These are phyloP conservation scores for Aquilaria agallochum DNA, from an alignment of 441 rosid genomes.

Conservation along the genomic window DNA sequence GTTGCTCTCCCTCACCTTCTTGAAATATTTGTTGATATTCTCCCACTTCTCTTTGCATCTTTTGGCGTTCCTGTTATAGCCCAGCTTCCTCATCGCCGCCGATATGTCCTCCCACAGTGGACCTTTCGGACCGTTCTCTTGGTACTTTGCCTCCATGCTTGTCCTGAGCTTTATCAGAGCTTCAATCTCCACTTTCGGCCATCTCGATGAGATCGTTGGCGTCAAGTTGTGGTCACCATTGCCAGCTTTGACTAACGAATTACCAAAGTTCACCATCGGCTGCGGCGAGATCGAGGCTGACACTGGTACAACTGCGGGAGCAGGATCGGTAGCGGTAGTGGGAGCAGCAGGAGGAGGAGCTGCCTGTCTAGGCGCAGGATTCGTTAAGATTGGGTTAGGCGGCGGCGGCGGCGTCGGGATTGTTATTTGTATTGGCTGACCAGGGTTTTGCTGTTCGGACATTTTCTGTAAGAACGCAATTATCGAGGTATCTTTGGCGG, in stretches of 20 bases:
- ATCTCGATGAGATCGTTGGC: conserved; percentile 62
- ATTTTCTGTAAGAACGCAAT: conserved; percentile 72
- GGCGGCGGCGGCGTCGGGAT: conserved; percentile 9
- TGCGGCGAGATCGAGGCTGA: conserved; percentile 12
- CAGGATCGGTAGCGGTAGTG: background rate
- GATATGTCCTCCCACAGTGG: conserved; percentile 95
- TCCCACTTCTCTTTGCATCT: conserved; percentile 99
- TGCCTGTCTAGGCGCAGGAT: conserved; percentile 5
- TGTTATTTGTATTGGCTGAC: conserved; percentile 5
- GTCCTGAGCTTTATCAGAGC: conserved; percentile 59
- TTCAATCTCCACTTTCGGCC: conserved; percentile 82
- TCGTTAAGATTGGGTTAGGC: conserved; percentile 13
- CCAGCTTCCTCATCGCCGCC: conserved; percentile 61
- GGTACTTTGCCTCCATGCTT: conserved; percentile 56
- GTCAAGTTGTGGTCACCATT: conserved; percentile 27
- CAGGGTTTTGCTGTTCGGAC: conserved; percentile 42
- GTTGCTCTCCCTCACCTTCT: conserved; percentile 85
- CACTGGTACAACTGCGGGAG: background rate
- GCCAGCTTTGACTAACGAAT: conserved; percentile 16
- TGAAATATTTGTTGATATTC: conserved; percentile 94
- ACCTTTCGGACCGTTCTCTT: conserved; percentile 73
- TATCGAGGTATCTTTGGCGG: conserved; percentile 69
- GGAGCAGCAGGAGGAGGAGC: conserved; percentile 10
- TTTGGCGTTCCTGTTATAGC: conserved; percentile 73
- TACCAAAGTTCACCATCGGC: conserved; percentile 16